Conservation (phyloP, 148 eudicot species). For the Tetragonia tetragonoides region DNA sequence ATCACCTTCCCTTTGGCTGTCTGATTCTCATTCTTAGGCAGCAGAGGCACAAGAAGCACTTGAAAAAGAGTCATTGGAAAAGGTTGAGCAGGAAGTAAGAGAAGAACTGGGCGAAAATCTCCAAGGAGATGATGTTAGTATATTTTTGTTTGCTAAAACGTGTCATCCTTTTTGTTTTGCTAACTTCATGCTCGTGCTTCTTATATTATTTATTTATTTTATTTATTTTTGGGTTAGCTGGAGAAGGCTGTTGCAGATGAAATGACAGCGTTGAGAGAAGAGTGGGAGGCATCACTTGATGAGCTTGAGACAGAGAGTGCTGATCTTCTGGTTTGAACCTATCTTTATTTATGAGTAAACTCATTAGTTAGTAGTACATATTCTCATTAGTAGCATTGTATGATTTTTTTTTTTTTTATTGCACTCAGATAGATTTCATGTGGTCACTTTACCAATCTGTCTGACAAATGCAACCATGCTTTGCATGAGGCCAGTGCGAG, state of each 20-base stretch:
- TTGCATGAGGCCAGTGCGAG: not conserved
- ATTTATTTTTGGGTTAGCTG: slow-evolving; percentile 41
- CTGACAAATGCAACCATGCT: not conserved
- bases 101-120: slow-evolving; percentile 67
- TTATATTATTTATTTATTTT: slow-evolving; percentile 9
- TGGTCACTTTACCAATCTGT: not conserved
- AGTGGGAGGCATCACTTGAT: slow-evolving; percentile 87
- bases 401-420: not conserved
- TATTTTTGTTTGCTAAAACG: slow-evolving; percentile 2
- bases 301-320: slow-evolving; percentile 94
- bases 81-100: slow-evolving; percentile 84
- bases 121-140: slow-evolving; percentile 66
- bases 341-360: slow-evolving; percentile 16
- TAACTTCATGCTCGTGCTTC: slow-evolving; percentile 13
- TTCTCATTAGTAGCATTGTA: not conserved
- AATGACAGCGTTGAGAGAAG: slow-evolving; percentile 67
- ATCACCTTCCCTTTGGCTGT: slow-evolving; percentile 12
- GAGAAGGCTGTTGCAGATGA: slow-evolving; percentile 89
- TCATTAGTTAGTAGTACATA: not conserved
- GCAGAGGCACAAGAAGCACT: slow-evolving; percentile 99
- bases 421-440: not conserved
- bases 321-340: slow-evolving; percentile 63
- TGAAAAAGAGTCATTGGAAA: slow-evolving; percentile 80
- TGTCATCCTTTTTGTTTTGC: not conserved
- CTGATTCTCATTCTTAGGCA: slow-evolving; percentile 54